Base-by-base conservation (phyloP, 768 basidiomycete species). In the Kwoniella shandongensis region DNA sequence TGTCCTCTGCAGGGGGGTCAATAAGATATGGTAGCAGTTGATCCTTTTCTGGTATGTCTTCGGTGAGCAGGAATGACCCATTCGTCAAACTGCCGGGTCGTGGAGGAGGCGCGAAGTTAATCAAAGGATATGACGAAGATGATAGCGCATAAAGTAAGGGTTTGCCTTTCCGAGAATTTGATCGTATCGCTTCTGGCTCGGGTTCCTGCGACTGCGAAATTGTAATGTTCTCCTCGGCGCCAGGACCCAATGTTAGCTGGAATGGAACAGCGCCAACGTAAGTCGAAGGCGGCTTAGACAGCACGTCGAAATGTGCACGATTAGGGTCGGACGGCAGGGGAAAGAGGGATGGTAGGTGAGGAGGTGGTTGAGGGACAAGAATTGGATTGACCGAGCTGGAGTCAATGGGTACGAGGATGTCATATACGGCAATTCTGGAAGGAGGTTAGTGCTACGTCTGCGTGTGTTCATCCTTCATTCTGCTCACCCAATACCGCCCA, bases 321-420 rank as follows among this genome's bases (percentile, higher is more conserved):
- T 62, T 59, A 17, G 72, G 61, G 13, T 63, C 40, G 1, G 68
- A 54, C 4, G 74, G 71, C 26, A 63, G 72, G 10, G 86, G 85
- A 30, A 91, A 80, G 7, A 94, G 79, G 30, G 91, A 86, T 18
- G 85, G 81, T 1, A 91, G 80, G 30, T 84, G 81, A 0, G 88
- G 86, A 1, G 84, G 86, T 12, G 93, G 92, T 73, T 97, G 93
- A 13, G 91, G 84, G 11, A 97, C 84, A 7, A 90, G 86, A 68
- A 94, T 86, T 2, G 91, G 85, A 7, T 85, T 78, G 46, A 68
- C 63, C 62, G 82, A 58, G 17, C 81, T 81, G 17, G 77, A 72
- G 20, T 65, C 44, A 13, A 72, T 35, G 40, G 74, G 60, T 49
- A 75, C 65, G 25, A 78, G 67, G 38, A 74, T 64, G 36, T 75